Evolutionary conservation across 345 rosid genomes (phyloP).

Genomic region (Camelina neglecta): DNA sequence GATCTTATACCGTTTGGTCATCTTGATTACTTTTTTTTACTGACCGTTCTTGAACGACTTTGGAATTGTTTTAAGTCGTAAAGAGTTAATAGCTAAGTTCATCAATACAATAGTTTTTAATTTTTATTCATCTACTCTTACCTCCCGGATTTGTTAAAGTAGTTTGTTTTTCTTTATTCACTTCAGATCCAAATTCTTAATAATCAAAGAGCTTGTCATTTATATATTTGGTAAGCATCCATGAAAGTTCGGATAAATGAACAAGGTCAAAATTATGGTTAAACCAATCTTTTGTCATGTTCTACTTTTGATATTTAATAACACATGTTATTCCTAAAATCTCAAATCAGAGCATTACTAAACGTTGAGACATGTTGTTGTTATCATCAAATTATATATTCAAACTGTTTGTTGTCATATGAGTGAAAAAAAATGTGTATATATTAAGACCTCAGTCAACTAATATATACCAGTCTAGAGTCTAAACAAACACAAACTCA

Average conservation of each 20-base stretch:
- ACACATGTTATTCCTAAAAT: neutral
- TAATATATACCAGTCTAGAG: neutral
- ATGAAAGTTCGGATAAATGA: constrained; percentile 6
- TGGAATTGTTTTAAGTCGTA: neutral
- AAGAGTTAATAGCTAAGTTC: neutral
- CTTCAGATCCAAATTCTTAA: neutral
- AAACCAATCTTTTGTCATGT: constrained; percentile 36
- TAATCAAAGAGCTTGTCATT: neutral
- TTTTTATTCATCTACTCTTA: neutral
- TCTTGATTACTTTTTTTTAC: neutral
- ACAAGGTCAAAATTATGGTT: constrained; percentile 35
- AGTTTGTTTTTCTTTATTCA: neutral
- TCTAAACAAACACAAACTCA: neutral
- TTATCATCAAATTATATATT: neutral
- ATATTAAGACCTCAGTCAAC: constrained; percentile 26
- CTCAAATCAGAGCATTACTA: neutral
- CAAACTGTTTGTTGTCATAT: neutral
- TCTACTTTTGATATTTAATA: constrained; percentile 24
- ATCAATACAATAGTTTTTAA: neutral
- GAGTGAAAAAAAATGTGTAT: neutral
- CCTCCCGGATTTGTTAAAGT: neutral
- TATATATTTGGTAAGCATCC: constrained; percentile 17
- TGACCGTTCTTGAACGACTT: neutral
- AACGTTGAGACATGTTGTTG: constrained; percentile 15
- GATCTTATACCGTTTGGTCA: neutral